Evolutionary conservation across 148 eudicot genomes (phyloP).

Genomic region (Chenopodium quinoa): DNA sequence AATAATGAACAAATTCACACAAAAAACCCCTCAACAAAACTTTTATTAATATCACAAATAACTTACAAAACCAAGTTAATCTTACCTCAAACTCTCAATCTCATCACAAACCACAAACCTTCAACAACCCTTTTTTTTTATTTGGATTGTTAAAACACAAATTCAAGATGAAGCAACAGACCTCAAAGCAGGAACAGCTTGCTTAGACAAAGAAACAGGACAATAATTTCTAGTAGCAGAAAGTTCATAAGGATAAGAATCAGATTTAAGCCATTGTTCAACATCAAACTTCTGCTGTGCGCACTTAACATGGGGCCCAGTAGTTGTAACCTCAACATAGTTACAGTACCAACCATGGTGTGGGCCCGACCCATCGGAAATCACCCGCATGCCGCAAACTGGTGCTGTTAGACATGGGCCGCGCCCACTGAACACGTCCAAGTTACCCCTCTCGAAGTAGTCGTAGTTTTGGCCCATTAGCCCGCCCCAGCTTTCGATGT

Average conservation of each 20-base stretch:
- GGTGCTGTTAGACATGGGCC: constrained; percentile 69
- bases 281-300: constrained; percentile 46
- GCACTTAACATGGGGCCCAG: constrained; percentile 51
- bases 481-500: constrained; percentile 81
- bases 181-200: not conserved
- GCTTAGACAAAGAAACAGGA: not conserved
- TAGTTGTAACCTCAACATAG: constrained; percentile 67
- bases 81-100: not conserved
- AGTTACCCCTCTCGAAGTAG: constrained; percentile 81
- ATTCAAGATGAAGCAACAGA: constrained; percentile 14
- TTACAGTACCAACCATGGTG: constrained; percentile 71
- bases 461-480: constrained; percentile 67
- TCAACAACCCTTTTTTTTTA: not conserved
- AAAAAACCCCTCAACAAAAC: not conserved
- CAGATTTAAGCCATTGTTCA: constrained; percentile 65
- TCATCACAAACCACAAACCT: not conserved
- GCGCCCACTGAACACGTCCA: constrained; percentile 71
- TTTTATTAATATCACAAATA: not conserved
- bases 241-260: constrained; percentile 53
- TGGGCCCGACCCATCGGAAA: constrained; percentile 70
- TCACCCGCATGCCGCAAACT: constrained; percentile 51
- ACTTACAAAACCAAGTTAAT: not conserved
- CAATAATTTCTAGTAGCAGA: constrained; percentile 44
- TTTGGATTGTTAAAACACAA: not conserved
- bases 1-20: not conserved